Conservation (phyloP, 306 rosid species). For the Ceratonia siliqua region DNA sequence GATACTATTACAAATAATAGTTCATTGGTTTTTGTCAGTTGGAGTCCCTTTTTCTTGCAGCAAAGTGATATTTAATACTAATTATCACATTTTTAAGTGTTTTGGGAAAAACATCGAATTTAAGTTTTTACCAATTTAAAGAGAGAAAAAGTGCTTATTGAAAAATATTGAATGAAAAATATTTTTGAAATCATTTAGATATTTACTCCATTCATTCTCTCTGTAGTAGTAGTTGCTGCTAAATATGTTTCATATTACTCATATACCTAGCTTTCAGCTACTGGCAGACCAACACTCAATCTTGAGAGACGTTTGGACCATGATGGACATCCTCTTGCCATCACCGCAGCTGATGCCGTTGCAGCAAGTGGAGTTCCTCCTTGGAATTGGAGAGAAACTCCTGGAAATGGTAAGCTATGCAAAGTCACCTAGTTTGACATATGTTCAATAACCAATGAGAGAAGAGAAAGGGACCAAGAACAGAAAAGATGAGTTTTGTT, state of each 20-base stretch:
- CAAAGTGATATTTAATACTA: background rate
- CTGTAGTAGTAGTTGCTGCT: conserved; percentile 8
- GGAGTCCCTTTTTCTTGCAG: conserved; percentile 1
- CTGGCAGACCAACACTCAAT: conserved; percentile 89
- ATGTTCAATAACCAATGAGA: background rate
- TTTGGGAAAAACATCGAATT: background rate
- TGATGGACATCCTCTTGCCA: conserved; percentile 95
- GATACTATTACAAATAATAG: background rate
- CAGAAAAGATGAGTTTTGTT: background rate
- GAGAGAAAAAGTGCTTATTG: conserved; percentile 2
- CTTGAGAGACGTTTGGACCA: conserved; percentile 93
- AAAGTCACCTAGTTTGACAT: conserved; percentile 15
- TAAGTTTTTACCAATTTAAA: background rate
- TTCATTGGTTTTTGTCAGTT: conserved; percentile 1
- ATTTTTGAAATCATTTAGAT: conserved; percentile 26
- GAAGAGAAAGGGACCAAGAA: background rate
- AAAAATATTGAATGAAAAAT: background rate
- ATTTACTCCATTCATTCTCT: conserved; percentile 5
- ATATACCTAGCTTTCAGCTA: conserved; percentile 53
- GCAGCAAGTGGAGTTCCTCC: conserved; percentile 85
- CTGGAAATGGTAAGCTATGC: conserved; percentile 72
- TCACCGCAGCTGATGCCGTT: conserved; percentile 86
- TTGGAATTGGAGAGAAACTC: conserved; percentile 99
- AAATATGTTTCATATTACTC: conserved; percentile 24
- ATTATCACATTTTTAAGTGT: background rate